Conservation (phyloP, 1,284 basidiomycete genomes). For the Singerocomus inundabilis region DNA sequence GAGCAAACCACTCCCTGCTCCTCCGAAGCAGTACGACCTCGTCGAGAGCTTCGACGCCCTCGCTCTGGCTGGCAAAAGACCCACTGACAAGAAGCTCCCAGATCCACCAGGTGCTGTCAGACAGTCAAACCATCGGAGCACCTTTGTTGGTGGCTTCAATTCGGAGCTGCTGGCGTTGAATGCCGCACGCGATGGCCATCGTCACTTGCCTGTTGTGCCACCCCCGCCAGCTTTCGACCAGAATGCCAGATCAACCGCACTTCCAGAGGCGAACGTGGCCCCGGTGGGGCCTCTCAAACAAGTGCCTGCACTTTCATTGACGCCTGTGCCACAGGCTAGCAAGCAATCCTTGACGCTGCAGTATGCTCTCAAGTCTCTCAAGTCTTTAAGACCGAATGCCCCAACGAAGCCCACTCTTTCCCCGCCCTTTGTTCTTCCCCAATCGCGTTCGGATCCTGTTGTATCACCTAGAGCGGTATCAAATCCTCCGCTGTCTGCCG, state of each 20-base stretch:
- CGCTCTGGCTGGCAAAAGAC: conserved; percentile 25
- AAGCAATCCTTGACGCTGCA: conserved; percentile 59
- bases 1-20: conserved; percentile 19
- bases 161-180: conserved; percentile 17
- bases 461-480: conserved; percentile 5
- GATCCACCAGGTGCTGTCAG: neutral
- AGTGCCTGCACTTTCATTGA: conserved; percentile 15
- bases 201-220: conserved; percentile 6
- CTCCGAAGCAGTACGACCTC: conserved; percentile 32
- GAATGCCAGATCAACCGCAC: conserved; percentile 9
- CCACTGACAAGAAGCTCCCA: conserved; percentile 21
- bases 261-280: conserved; percentile 5
- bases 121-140: neutral
- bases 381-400: conserved; percentile 12
- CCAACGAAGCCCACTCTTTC: conserved; percentile 13
- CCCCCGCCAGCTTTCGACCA: neutral
- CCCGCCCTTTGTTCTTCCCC: conserved; percentile 22
- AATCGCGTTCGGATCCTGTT: conserved; percentile 22
- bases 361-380: conserved; percentile 47
- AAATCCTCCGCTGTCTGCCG: conserved; percentile 6
- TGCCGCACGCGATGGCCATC: conserved; percentile 8
- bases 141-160: conserved; percentile 35
- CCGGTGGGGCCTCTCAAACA: conserved; percentile 25
- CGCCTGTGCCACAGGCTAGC: conserved; percentile 29
- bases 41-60: conserved; percentile 41